A percentile compares a stretch with the other conserved stretches of the same genome.
phyloP scores from a whole-genome alignment of 2,329 filamentous ascomycete genomes.

The Aspergillus terreus region DNA sequence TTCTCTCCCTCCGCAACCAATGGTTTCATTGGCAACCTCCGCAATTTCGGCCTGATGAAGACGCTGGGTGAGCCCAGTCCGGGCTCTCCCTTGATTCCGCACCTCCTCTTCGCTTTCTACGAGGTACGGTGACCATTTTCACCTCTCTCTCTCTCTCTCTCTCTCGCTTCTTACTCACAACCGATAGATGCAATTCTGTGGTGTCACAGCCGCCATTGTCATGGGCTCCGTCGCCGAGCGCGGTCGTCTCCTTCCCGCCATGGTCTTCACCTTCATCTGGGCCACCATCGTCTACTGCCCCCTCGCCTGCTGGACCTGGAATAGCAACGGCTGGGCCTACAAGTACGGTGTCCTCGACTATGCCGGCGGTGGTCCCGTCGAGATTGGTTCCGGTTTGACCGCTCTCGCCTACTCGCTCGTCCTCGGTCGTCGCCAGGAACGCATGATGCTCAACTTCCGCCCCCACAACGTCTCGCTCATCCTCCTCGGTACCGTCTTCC shows the following conservation, averaged over 20 bases:
- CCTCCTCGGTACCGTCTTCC: constrained; percentile 87
- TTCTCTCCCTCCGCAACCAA: constrained; percentile 80
- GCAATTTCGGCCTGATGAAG: constrained; percentile 83
- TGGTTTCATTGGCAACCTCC: constrained; percentile 86
- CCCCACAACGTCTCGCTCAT: constrained; percentile 98
- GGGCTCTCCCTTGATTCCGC: constrained; percentile 82
- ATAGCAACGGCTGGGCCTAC: constrained; percentile 87
- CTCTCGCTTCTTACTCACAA: not conserved
- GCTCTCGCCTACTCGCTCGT: constrained; percentile 95
- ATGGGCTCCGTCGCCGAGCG: constrained; percentile 91
- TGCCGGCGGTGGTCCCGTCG: constrained; percentile 92
- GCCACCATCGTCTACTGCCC: constrained; percentile 97
- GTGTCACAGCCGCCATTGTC: constrained; percentile 84
- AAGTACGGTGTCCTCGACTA: constrained; percentile 92
- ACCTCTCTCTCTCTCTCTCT: not conserved
- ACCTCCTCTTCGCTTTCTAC: constrained; percentile 91
- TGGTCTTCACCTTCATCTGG: constrained; percentile 97
- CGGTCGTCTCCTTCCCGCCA: constrained; percentile 83
- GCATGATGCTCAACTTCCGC: constrained; percentile 99
- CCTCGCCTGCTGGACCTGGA: constrained; percentile 95
- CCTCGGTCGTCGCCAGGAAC: constrained; percentile 92
- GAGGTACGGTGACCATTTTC: constrained; percentile 53
- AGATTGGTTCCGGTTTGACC: constrained; percentile 90
- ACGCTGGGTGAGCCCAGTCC: constrained; percentile 80
- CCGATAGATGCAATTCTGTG: constrained; percentile 89